These are phyloP conservation scores for Eryngium alpinum DNA, from an alignment of 140 eudicot species.

Conservation along the genomic window DNA sequence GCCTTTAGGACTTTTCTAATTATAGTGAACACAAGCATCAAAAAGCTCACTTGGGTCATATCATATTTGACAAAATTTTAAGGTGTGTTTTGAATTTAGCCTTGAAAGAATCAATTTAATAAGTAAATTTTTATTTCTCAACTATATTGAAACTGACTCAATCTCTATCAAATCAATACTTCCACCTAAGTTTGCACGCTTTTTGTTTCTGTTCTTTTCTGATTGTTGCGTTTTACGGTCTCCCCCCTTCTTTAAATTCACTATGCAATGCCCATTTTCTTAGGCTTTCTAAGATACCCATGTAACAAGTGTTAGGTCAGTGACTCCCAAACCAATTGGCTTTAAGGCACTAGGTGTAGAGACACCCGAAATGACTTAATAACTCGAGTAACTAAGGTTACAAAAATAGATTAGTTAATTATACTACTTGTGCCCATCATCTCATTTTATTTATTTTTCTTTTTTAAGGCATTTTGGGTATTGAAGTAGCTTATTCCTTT, in stretches of 20 bases:
- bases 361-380: background rate
- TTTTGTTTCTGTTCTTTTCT: too few species aligned
- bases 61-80: background rate
- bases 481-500: background rate
- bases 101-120: background rate
- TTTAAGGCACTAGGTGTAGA: background rate
- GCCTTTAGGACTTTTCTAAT: background rate
- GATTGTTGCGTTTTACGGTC: background rate
- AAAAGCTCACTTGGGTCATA: background rate
- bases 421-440: background rate
- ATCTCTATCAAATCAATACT: background rate
- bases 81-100: background rate
- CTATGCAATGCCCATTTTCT: background rate
- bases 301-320: background rate
- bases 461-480: background rate
- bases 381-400: background rate
- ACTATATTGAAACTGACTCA: background rate
- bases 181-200: background rate
- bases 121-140: background rate
- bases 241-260: background rate
- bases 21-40: background rate
- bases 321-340: background rate
- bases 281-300: background rate
- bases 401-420: background rate
- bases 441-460: background rate